Evolutionary conservation across 225 moss, liverwort and hornwort genomes (phyloP).

Genomic region (Polytrichum formosum): DNA sequence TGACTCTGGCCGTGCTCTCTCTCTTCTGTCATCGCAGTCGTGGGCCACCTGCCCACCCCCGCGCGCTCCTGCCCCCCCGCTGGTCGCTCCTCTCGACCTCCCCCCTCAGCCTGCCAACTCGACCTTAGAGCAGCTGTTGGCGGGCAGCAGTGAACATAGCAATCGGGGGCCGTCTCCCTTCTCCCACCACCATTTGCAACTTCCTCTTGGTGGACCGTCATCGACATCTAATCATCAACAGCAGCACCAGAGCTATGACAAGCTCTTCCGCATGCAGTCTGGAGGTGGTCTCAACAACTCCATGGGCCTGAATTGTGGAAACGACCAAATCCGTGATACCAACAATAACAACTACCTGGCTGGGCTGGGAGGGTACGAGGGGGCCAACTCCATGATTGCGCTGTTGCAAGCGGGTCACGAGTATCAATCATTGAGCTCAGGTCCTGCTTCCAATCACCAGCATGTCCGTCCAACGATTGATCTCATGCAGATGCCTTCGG

Average conservation of each 20-base stretch:
- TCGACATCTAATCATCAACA: constrained; percentile 21
- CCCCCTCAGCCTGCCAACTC: constrained; percentile 34
- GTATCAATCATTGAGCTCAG: constrained; percentile 20
- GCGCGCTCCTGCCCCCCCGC: constrained; percentile 20
- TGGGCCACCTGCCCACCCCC: constrained; percentile 72
- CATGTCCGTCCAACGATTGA: constrained; percentile 44
- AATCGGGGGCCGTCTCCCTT: constrained; percentile 39
- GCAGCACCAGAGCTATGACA: constrained; percentile 29
- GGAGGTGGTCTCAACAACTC: constrained; percentile 24
- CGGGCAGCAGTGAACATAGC: constrained; percentile 55
- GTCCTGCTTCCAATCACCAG: constrained; percentile 14
- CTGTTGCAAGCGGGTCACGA: constrained; percentile 40
- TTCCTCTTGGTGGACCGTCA: constrained; percentile 33
- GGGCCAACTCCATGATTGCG: constrained; percentile 38
- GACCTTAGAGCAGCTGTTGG: constrained; percentile 63
- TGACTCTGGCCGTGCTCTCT: constrained; percentile 99
- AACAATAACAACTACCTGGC: constrained; percentile 25
- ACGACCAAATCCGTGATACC: constrained; percentile 19
- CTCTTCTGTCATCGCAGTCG: constrained; percentile 99
- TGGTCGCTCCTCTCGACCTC: constrained; percentile 22
- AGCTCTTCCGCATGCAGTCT: constrained; percentile 43
- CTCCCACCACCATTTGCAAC: constrained; percentile 40
- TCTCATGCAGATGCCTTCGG: constrained; percentile 51
- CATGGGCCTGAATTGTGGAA: constrained; percentile 27
- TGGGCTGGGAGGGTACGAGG: constrained; percentile 41